Base-by-base conservation (phyloP, 2,329 filamentous ascomycete genomes). In the Sphaerostilbella broomeana region DNA sequence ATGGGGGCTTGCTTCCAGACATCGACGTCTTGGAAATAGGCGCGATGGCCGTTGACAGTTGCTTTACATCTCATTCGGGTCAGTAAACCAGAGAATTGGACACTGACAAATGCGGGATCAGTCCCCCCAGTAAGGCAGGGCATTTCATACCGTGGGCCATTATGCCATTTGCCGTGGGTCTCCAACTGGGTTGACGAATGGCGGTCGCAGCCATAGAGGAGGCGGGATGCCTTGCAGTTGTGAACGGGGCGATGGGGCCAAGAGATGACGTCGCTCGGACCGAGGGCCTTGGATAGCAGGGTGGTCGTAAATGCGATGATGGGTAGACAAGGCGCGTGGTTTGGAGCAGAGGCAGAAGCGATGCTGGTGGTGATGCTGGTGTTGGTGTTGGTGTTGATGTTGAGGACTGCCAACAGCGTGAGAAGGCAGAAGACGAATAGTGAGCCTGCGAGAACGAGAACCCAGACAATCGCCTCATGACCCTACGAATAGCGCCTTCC, bases 1-100 rank as follows among this genome's bases (percentile, higher is more conserved):
- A 86, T 58, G 13, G 84, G 84, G 2, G 84, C 83, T 34, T 81
- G 72, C 52, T 78, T 79, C 81, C 83, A 88, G 44, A 85, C 61
- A 25, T 79, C 78, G 47, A 72, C 69, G 51, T 81, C 77, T 49
- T 73, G 68, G 36, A 72, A 70, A 55, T 74, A 75, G 44, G 60
- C 63, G 42, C 52, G 44, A 42, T 57, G 57, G 31, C 53, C 48
- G 26, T 54, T 53, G 40, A 49, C 52, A 37, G 52, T 49, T 26
- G 49, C 44, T 48, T 38, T 28, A 21, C 36, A 22, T 32, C 10
- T n/a, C 9, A 8, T 15, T 47, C 40, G 27, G 45, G 39, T 38
- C 27, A 38, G 40, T 32, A 21, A 36, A 12, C 12, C 12, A n/a
- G n/a, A n/a, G n/a, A 24, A 22, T 28, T 25, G 10, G 25, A 17